phyloP scores from a whole-genome alignment of 768 basidiomycete species.

The Agrocybe praecox region DNA sequence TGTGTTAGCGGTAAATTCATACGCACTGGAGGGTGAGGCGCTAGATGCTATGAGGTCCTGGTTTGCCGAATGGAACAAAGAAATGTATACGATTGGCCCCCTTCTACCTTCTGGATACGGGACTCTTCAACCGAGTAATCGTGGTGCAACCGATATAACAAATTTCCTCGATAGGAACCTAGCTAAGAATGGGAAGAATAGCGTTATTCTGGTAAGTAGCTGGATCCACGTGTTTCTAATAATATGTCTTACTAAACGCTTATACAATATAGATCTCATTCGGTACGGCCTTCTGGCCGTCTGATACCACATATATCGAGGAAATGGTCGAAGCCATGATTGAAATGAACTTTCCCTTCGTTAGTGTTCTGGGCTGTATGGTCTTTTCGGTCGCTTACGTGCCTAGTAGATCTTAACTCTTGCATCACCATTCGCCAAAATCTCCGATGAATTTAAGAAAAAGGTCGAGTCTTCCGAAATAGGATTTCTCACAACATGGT shows the following conservation, averaged over 20 bases:
- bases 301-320: constrained; percentile 9
- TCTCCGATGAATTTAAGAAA: constrained; percentile 4
- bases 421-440: constrained; percentile 12
- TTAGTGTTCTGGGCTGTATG: not conserved
- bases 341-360: constrained; percentile 13
- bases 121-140: not conserved
- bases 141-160: constrained; percentile 1
- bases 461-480: constrained; percentile 6
- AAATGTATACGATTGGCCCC: constrained; percentile 10
- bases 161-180: constrained; percentile 5
- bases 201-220: constrained; percentile 8
- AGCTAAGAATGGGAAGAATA: constrained; percentile 1
- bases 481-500: constrained; percentile 10
- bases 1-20: not conserved
- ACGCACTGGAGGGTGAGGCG: constrained; percentile 6
- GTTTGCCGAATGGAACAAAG: constrained; percentile 2
- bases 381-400: too few species aligned
- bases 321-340: constrained; percentile 10
- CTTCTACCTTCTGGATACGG: constrained; percentile 10
- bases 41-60: constrained; percentile 6
- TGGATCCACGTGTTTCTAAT: not conserved
- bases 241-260: too few species aligned
- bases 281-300: constrained; percentile 11
- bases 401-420: constrained; percentile 5
- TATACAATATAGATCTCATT: constrained; percentile 1